phyloP scores from a whole-genome alignment of 1,284 basidiomycete genomes.

The Puccinia coronata region DNA sequence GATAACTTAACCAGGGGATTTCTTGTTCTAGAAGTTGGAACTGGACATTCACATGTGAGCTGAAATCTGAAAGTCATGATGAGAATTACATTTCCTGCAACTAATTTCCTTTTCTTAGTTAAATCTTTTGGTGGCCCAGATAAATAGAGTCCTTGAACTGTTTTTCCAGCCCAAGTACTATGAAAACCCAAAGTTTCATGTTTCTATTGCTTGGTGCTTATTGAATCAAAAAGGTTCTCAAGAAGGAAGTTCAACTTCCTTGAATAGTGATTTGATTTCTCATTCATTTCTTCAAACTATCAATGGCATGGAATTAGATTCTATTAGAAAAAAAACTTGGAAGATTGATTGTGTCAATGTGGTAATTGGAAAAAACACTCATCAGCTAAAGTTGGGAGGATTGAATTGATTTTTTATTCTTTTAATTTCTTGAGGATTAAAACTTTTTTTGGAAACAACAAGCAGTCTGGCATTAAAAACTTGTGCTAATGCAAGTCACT shows the following conservation, averaged over 20 bases:
- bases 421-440: no score
- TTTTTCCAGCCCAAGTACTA: neutral
- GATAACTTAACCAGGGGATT: conserved; percentile 21
- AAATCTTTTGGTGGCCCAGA: neutral
- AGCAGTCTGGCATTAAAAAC: no score
- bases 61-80: neutral
- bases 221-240: neutral
- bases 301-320: neutral
- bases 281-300: neutral
- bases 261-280: neutral
- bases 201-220: conserved; percentile 20
- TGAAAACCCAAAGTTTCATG: conserved; percentile 15
- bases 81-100: neutral
- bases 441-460: no score
- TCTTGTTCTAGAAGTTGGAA: conserved; percentile 36
- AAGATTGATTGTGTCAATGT: conserved; percentile 11
- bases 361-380: neutral
- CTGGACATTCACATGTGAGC: conserved; percentile 26
- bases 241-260: no score
- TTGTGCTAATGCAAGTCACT: no score
- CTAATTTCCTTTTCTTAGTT: neutral
- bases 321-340: neutral
- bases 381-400: neutral
- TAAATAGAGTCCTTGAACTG: conserved; percentile 3
- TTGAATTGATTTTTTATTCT: neutral